Evolutionary conservation across 352 stramenopile genomes (phyloP).

Genomic region (Phytophthora podocarpi): DNA sequence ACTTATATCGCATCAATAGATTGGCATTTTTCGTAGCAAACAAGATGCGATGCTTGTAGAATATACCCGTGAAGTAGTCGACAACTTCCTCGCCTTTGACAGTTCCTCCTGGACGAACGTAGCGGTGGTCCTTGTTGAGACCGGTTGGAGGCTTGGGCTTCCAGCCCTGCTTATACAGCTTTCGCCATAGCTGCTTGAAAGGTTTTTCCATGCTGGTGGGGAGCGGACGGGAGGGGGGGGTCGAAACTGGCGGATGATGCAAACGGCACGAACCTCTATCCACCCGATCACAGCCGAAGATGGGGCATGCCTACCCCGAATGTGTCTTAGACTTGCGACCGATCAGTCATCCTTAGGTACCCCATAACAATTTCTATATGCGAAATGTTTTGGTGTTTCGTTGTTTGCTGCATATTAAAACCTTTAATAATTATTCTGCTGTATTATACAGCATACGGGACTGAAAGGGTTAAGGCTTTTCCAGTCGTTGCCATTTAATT

Average conservation of each 20-base stretch:
- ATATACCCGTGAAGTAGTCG: slow-evolving; percentile 1
- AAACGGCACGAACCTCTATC: slow-evolving; percentile 4
- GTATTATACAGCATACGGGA: slow-evolving; percentile 8
- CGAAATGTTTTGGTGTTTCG: background rate
- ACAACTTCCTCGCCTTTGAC: background rate
- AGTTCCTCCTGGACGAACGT: background rate
- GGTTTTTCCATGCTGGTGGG: background rate
- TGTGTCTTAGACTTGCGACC: too few relatives aligned
- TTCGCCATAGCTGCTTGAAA: background rate
- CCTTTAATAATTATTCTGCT: slow-evolving; percentile 1
- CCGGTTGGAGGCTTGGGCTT: background rate
- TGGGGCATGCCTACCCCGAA: background rate
- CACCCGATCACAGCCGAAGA: background rate
- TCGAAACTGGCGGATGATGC: background rate
- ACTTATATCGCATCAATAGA: background rate
- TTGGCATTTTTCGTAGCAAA: background rate
- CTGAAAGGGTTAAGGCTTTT: slow-evolving; percentile 7
- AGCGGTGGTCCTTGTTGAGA: background rate
- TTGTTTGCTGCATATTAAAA: slow-evolving; percentile 13
- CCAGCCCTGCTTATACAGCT: slow-evolving; percentile 1
- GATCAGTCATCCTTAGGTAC: background rate
- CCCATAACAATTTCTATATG: background rate
- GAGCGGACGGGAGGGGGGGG: background rate
- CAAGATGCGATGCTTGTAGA: background rate
- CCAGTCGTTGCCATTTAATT: too few relatives aligned